phyloP scores from a whole-genome alignment of 2,329 filamentous ascomycete species.

The Xylariaceae sp. region DNA sequence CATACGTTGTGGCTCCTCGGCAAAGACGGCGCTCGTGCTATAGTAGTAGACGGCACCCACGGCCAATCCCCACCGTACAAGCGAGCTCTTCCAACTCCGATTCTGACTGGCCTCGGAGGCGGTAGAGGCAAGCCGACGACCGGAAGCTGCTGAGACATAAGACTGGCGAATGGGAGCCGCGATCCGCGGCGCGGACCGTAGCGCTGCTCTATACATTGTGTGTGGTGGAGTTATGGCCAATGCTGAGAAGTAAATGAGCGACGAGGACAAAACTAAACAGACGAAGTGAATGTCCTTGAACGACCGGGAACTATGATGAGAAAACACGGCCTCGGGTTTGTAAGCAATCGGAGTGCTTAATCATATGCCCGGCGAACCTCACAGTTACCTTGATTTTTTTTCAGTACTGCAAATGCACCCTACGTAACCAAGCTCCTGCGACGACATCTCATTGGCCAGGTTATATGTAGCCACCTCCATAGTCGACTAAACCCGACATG shows the following conservation, averaged over 20 bases:
- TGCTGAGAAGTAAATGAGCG: background rate
- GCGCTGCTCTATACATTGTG: conserved; percentile 48
- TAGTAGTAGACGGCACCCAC: conserved; percentile 83
- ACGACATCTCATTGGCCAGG: background rate
- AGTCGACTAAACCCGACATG: too few relatives aligned
- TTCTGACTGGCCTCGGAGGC: conserved; percentile 54
- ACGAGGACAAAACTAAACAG: background rate
- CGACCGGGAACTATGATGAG: too few relatives aligned
- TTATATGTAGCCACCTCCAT: too few relatives aligned
- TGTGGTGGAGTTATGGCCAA: background rate
- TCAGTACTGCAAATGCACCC: background rate
- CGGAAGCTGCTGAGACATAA: conserved; percentile 32
- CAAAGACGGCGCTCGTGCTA: conserved; percentile 82
- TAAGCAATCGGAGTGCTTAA: background rate
- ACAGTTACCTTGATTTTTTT: background rate
- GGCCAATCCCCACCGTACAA: conserved; percentile 69
- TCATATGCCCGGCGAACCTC: background rate
- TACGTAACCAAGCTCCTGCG: background rate
- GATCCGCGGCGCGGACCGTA: conserved; percentile 44
- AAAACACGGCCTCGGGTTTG: background rate
- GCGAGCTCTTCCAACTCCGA: conserved; percentile 75
- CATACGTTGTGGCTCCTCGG: conserved; percentile 73
- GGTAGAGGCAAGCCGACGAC: conserved; percentile 50
- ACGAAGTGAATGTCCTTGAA: too few relatives aligned
- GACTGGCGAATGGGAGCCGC: conserved; percentile 39